Evolutionary conservation across 2,329 filamentous ascomycete species (phyloP).

Genomic region (Trichophyton equinum): DNA sequence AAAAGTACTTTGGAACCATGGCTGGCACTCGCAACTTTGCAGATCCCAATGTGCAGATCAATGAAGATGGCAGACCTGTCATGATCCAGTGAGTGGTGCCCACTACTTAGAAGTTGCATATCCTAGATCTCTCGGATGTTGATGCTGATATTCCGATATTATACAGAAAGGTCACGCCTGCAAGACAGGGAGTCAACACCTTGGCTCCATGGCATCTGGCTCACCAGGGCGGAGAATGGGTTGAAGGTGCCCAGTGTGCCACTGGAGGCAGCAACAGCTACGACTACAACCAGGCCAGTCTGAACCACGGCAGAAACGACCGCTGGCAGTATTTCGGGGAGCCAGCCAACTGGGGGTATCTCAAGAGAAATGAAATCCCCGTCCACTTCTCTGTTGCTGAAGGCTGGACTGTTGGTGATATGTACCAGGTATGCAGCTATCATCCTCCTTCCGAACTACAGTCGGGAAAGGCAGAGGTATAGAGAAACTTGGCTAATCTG

Average conservation of each 20-base stretch:
- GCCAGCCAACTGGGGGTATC: constrained; percentile 42
- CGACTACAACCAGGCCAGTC: constrained; percentile 39
- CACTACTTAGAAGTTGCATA: not conserved
- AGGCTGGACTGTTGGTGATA: constrained; percentile 43
- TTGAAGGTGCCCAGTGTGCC: constrained; percentile 44
- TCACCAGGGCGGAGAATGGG: constrained; percentile 40
- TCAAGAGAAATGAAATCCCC: constrained; percentile 41
- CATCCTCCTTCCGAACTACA: no score
- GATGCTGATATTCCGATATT: not conserved
- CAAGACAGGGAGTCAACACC: constrained; percentile 32
- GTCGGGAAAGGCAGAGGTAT: not conserved
- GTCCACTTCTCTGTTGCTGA: constrained; percentile 45
- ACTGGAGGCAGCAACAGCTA: constrained; percentile 41
- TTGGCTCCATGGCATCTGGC: constrained; percentile 45
- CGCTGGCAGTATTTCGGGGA: constrained; percentile 44
- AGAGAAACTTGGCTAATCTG: not conserved
- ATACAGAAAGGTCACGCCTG: constrained; percentile 26
- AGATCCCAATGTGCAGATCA: constrained; percentile 44
- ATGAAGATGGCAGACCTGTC: constrained; percentile 33
- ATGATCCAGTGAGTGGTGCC: constrained; percentile 36
- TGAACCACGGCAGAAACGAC: constrained; percentile 41
- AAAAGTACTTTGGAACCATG: constrained; percentile 43
- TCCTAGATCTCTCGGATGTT: no score
- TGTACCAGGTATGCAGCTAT: constrained; percentile 37
- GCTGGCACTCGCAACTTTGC: constrained; percentile 44